Percentiles rank a stretch among this genome's conserved stretches.
Evolutionary conservation across 139 green algal species (phyloP).

Genomic region (Nannochloris sp.): DNA sequence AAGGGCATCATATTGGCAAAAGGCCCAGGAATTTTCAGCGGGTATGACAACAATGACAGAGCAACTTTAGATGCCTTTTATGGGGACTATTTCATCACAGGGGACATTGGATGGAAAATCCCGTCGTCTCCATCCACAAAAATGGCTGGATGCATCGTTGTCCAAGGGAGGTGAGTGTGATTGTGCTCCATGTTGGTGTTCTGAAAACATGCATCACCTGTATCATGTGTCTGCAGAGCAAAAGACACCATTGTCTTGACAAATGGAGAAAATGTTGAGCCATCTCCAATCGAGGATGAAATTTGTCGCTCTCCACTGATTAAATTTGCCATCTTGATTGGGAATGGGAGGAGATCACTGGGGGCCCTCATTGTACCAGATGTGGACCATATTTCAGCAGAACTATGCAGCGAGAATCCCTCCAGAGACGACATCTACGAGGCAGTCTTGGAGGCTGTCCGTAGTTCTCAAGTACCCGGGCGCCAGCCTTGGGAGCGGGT

Average conservation of each 20-base stretch:
- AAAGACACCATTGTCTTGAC: conserved; percentile 91
- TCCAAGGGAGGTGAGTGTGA: conserved; percentile 26
- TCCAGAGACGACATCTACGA: conserved; percentile 22
- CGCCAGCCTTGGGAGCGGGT: conserved; percentile 39
- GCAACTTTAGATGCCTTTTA: conserved; percentile 57
- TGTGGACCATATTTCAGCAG: conserved; percentile 30
- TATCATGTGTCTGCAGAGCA: conserved; percentile 18
- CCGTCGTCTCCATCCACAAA: conserved; percentile 45
- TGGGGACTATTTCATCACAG: conserved; percentile 73
- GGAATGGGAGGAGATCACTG: conserved; percentile 41
- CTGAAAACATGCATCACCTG: conserved; percentile 1
- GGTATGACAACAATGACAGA: conserved; percentile 49
- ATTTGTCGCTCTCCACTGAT: conserved; percentile 44
- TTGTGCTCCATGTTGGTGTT: background rate
- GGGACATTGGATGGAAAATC: conserved; percentile 69
- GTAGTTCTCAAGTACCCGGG: conserved; percentile 13
- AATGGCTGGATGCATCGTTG: conserved; percentile 57
- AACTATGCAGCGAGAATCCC: conserved; percentile 27
- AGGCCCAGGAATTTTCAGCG: conserved; percentile 64
- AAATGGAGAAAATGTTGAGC: conserved; percentile 90
- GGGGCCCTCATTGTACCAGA: conserved; percentile 58
- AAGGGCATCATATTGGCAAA: conserved; percentile 67
- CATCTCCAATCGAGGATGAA: conserved; percentile 75
- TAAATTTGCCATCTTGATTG: conserved; percentile 74
- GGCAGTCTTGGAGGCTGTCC: conserved; percentile 3